Evolutionary conservation across 2,329 filamentous ascomycete species (phyloP).

Genomic region (Drechmeria coniospora): DNA sequence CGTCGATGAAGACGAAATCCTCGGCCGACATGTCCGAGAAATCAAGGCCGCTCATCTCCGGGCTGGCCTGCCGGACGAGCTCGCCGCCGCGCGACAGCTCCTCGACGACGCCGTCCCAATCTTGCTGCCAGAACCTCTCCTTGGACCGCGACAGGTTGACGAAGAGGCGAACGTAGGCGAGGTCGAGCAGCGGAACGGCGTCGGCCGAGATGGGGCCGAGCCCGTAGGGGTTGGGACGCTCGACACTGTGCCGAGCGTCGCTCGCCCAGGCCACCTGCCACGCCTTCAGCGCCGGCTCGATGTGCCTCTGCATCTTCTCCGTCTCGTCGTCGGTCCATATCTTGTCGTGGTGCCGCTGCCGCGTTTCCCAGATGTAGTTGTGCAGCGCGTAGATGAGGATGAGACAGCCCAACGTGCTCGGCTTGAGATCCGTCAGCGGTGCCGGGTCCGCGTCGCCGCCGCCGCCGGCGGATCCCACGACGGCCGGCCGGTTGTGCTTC

Average conservation of each 20-base stretch:
- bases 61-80: slow-evolving; percentile 50
- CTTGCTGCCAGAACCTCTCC: slow-evolving; percentile 84
- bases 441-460: slow-evolving; percentile 25
- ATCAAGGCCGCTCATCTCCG: slow-evolving; percentile 27
- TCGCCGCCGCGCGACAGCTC: slow-evolving; percentile 69
- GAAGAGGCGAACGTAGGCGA: slow-evolving; percentile 84
- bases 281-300: slow-evolving; percentile 82
- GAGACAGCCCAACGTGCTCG: slow-evolving; percentile 84
- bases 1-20: slow-evolving; percentile 33
- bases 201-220: slow-evolving; percentile 74
- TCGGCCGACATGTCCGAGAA: slow-evolving; percentile 30
- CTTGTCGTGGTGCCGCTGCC: slow-evolving; percentile 75
- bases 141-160: slow-evolving; percentile 87
- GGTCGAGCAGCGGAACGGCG: slow-evolving; percentile 76
- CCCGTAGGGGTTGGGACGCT: slow-evolving; percentile 72
- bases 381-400: slow-evolving; percentile 88
- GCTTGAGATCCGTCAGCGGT: slow-evolving; percentile 49
- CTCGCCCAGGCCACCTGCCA: slow-evolving; percentile 90
- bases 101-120: slow-evolving; percentile 83
- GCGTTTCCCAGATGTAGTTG: slow-evolving; percentile 97
- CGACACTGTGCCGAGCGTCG: slow-evolving; percentile 70
- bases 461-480: not conserved
- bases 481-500: slow-evolving; percentile 3
- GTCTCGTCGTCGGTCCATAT: slow-evolving; percentile 87
- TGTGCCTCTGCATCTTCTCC: slow-evolving; percentile 89